Evolutionary conservation across 495 filamentous ascomycete genomes (phyloP), one percentile per base, ranked within the genome.

Genomic region (Niebla homalea): DNA sequence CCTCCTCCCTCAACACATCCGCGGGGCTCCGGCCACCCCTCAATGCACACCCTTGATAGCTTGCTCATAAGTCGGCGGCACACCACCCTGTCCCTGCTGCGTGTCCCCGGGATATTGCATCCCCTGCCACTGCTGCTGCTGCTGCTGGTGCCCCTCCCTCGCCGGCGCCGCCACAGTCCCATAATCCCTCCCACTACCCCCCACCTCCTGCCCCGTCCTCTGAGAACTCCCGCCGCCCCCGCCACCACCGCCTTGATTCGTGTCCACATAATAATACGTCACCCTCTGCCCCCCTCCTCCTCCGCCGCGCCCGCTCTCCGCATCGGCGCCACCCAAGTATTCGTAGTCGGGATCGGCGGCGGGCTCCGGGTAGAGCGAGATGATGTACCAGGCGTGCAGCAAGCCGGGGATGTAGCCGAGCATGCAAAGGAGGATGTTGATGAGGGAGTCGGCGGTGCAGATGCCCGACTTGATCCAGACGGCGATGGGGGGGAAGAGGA

Each of bases 381-480:
- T 94, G 67, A 98, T 95, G 78, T 97, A 98, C 89, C 89, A 97
- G 61, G 92, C 77, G 67, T 98, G 92, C 6, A 98, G 67, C 21
- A 97, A 79, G 47, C 92, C 92, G 19, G 92, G 92, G 54, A 98
- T 70, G 66, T 78, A 93, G 65, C 93, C 90, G 40, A 98, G 84
- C 43, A 77, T 69, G 69, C 83, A 89, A 56, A 98, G 87, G 47
- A 87, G 83, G 65, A 98, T 77, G 71, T 97, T 97, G 73, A 98
- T 95, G 62, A 97, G 56, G 23, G 83, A 87, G 74, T 97, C 93
- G 37, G 85, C 88, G 49, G 80, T 84, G 75, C 92, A 98, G 69
- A 98, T 75, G 56, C 92, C 92, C 62, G 79, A 67, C 70, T 97
- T 98, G 43, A 98, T 85, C 90, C 90, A 96, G 56, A 96, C 90